Evolutionary conservation across 768 basidiomycete species (phyloP), one percentile per base, ranked within the genome.

Genomic region (Guyanaporus albipodus): DNA sequence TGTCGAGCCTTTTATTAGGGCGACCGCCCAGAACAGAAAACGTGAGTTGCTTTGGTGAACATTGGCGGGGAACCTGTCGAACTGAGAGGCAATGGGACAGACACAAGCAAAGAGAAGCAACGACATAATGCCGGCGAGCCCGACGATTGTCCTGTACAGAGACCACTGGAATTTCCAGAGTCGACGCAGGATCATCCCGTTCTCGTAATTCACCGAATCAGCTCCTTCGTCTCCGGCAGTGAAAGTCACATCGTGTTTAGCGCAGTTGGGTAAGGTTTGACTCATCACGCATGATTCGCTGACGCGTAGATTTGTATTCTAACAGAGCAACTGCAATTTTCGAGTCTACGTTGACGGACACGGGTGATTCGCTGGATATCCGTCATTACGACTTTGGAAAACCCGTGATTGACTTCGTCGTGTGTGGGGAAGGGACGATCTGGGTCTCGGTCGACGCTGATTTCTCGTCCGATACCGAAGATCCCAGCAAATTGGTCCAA

Each of bases 291-390:
- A 12, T 33, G 12, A 38, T 36, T 44, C 10, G 3, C 44, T 50
- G 36, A 56, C 35, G 1, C 4, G 12, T n/a, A 7, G 44, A 12
- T 23, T 35, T 43, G 4, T 27, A 24, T 44, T 44, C 21, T 49
- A 11, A 27, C 58, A 91, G 89, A 17, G 77, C 80, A 4, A 81
- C 83, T 1, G 86, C 87, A 0, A 56, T 91, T 9, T 91, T 89
- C 62, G 71, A 66, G 39, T 70, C 69, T 65, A 61, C 53, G 48
- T 67, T 55, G 66, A 63, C 61, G 50, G 67, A 46, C 38, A 51
- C 36, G 38, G 54, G 32, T 42, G 55, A 50, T 35, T 54, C 32
- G 33, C 54, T 49, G 38, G 56, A 34, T 45, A 50, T 80, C 31
- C 62, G 63, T 14, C 56, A 67, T 19, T 62, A 79, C 22, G 76